phyloP scores from a whole-genome alignment of 352 stramenopile species.

The Globisporangium sylvaticum region DNA sequence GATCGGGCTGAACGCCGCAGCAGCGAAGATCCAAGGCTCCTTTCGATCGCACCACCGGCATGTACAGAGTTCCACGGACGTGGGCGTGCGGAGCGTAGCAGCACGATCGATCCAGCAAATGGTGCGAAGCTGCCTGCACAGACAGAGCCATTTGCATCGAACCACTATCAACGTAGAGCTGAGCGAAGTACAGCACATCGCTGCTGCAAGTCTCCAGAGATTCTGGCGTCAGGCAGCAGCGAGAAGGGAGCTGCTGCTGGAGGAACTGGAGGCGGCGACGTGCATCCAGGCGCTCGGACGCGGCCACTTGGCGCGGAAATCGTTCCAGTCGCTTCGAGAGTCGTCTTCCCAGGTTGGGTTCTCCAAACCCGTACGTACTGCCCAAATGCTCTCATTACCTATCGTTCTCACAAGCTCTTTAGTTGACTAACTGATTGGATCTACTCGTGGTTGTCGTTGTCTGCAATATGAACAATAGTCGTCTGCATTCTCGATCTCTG shows the following conservation, averaged over 20 bases:
- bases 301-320: slow-evolving; percentile 50
- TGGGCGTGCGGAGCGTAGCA: slow-evolving; percentile 45
- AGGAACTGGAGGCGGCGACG: slow-evolving; percentile 53
- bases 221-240: slow-evolving; percentile 33
- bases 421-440: not conserved
- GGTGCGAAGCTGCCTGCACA: slow-evolving; percentile 29
- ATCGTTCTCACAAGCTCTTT: not conserved
- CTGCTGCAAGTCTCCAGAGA: slow-evolving; percentile 45
- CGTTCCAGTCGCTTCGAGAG: slow-evolving; percentile 33
- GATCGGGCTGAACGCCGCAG: slow-evolving; percentile 41
- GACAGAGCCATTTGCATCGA: slow-evolving; percentile 22
- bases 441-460: not conserved
- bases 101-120: slow-evolving; percentile 44
- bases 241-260: slow-evolving; percentile 20
- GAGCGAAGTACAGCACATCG: slow-evolving; percentile 45
- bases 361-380: slow-evolving; percentile 13
- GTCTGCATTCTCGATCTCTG: slow-evolving; percentile 33
- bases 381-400: not conserved
- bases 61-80: slow-evolving; percentile 5
- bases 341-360: slow-evolving; percentile 21
- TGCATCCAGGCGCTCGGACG: slow-evolving; percentile 68
- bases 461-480: slow-evolving; percentile 11
- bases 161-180: slow-evolving; percentile 30
- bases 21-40: slow-evolving; percentile 39
- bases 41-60: slow-evolving; percentile 28